phyloP scores from a whole-genome alignment of 2,329 filamentous ascomycete genomes.

The Scolecobasidium constrictum region DNA sequence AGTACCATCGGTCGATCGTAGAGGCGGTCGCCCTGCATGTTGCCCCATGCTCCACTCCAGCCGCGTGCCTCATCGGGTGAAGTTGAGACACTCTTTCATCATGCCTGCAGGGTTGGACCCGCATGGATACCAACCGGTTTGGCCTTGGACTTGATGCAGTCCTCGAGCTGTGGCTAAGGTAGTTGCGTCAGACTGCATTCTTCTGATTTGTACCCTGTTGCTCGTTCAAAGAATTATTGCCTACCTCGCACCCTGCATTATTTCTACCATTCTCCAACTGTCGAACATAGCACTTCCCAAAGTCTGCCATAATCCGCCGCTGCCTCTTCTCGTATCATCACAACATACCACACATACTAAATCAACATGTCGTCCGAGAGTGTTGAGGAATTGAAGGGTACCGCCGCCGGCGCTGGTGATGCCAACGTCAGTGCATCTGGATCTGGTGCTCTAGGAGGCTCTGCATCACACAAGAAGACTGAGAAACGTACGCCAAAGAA shows the following conservation, averaged over 20 bases:
- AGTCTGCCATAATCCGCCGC: no score
- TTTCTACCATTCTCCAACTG: no score
- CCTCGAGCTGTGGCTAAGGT: not conserved
- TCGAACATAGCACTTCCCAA: no score
- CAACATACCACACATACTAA: no score
- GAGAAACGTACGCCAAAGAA: constrained; percentile 40
- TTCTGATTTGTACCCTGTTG: no score
- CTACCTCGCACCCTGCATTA: no score
- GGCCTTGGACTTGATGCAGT: no score
- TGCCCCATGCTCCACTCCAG: not conserved
- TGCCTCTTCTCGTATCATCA: no score
- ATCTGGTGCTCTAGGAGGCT: not conserved
- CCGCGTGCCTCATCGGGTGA: not conserved
- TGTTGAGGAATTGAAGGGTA: not conserved
- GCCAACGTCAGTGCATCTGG: not conserved
- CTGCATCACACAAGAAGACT: constrained; percentile 21
- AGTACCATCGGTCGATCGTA: not conserved
- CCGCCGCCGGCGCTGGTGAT: not conserved
- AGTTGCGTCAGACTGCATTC: not conserved
- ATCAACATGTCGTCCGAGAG: not conserved
- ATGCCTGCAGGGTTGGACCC: not conserved
- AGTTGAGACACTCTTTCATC: not conserved
- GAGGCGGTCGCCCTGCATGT: not conserved
- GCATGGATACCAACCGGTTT: not conserved
- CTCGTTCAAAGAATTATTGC: no score